Conservation (phyloP, 2,329 filamentous ascomycete species). For the Leptoxyphium fumago region DNA sequence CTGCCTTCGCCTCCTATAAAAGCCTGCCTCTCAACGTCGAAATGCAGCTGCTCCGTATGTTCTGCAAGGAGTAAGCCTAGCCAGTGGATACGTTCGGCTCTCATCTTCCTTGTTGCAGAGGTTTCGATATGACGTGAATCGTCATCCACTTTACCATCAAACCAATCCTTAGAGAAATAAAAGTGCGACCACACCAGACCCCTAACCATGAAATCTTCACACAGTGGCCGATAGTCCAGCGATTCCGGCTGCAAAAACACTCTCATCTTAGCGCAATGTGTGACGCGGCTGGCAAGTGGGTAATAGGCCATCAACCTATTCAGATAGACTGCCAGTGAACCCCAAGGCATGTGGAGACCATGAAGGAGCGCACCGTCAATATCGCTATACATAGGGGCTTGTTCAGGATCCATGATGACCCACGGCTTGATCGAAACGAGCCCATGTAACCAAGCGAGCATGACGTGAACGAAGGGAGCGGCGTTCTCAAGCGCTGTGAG, state of each 20-base stretch:
- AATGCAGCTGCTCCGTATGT: conserved; percentile 10
- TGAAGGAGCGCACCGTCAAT: conserved; percentile 12
- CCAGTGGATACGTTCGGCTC: conserved; percentile 13
- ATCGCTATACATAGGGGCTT: background rate
- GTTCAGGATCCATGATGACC: background rate
- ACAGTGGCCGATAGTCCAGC: conserved; percentile 38
- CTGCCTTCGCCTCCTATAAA: conserved; percentile 4
- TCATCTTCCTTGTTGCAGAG: conserved; percentile 24
- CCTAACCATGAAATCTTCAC: conserved; percentile 54
- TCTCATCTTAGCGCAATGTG: conserved; percentile 18
- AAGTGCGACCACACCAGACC: conserved; percentile 46
- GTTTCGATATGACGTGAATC: conserved; percentile 51
- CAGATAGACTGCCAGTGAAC: conserved; percentile 34
- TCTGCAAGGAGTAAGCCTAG: conserved; percentile 14
- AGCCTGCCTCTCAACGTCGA: conserved; percentile 6
- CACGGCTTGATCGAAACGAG: background rate
- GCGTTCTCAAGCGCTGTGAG: conserved; percentile 32
- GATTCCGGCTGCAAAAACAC: conserved; percentile 28
- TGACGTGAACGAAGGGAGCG: conserved; percentile 47
- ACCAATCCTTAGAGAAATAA: conserved; percentile 47
- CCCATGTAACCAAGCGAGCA: conserved; percentile 43
- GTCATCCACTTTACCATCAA: conserved; percentile 48
- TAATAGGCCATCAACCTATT: conserved; percentile 33
- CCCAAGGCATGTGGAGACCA: conserved; percentile 37
- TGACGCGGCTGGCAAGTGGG: conserved; percentile 21